A percentile compares a stretch with the other conserved stretches of the same genome.
These are phyloP conservation scores for Citrus medica DNA, from an alignment of 345 rosid genomes.

Conservation along the genomic window DNA sequence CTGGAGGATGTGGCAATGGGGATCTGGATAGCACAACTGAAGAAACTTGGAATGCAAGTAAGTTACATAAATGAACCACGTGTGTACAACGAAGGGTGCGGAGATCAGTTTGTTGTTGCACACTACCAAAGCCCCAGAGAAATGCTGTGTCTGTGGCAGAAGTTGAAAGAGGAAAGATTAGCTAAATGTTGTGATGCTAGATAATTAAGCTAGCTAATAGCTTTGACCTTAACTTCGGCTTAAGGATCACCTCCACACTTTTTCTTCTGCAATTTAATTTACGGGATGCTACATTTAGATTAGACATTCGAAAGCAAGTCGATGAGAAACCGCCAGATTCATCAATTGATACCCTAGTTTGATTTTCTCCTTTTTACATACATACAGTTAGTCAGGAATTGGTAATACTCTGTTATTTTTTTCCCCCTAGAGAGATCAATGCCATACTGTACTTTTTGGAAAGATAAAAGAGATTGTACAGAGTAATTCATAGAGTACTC, in stretches of 20 bases:
- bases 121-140: slow-evolving; percentile 41
- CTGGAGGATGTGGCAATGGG: slow-evolving; percentile 48
- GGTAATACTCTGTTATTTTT: neutral
- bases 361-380: neutral
- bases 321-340: neutral
- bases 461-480: neutral
- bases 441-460: neutral
- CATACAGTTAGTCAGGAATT: neutral
- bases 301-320: neutral
- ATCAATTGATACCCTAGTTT: neutral
- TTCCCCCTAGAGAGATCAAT: neutral
- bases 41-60: slow-evolving; percentile 27
- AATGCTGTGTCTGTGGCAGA: slow-evolving; percentile 45
- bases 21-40: slow-evolving; percentile 39
- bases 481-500: neutral
- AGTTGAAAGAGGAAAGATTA: slow-evolving; percentile 15
- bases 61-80: slow-evolving; percentile 27
- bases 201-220: neutral
- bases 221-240: neutral
- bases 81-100: slow-evolving; percentile 34
- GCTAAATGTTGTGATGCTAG: neutral
- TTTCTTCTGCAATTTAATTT: neutral
- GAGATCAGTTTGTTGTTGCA: slow-evolving; percentile 34
- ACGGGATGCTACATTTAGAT: neutral
- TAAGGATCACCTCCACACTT: neutral